Percentiles rank a stretch among this genome's conserved stretches.
phyloP scores from a whole-genome alignment of 1,139 yeast species.

The Yamadazyma spencermartinsiae region DNA sequence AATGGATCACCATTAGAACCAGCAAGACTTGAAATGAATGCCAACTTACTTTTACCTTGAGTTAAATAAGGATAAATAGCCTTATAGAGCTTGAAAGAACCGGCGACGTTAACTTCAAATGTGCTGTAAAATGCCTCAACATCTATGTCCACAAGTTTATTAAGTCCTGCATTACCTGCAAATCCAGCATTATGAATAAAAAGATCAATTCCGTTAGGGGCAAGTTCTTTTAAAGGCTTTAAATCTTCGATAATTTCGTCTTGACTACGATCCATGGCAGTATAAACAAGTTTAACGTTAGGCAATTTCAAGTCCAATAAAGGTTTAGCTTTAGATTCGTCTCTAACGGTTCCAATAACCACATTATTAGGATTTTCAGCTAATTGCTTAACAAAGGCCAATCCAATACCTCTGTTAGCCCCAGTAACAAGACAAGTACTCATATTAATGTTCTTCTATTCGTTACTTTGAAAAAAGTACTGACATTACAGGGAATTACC shows the following conservation, averaged over 20 bases:
- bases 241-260: conserved; percentile 7
- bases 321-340: conserved; percentile 3
- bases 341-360: conserved; percentile 11
- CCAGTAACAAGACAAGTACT: conserved; percentile 23
- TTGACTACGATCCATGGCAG: conserved; percentile 3
- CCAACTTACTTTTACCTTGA: conserved; percentile 8
- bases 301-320: conserved; percentile 5
- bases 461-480: no score
- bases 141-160: conserved; percentile 1
- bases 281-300: conserved; percentile 6
- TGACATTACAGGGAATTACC: no score
- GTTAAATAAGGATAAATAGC: conserved; percentile 10
- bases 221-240: conserved; percentile 12
- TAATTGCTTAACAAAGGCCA: conserved; percentile 5
- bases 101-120: conserved; percentile 9
- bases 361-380: conserved; percentile 7
- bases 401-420: conserved; percentile 21
- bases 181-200: conserved; percentile 22
- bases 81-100: conserved; percentile 10
- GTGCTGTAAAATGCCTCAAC: conserved; percentile 3
- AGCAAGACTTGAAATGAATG: conserved; percentile 8
- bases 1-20: conserved; percentile 18
- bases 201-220: conserved; percentile 17
- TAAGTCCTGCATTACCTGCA: conserved; percentile 4
- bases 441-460: conserved; percentile 1